Evolutionary conservation across 2,329 filamentous ascomycete genomes (phyloP).

Genomic region (Xylaria sp.): DNA sequence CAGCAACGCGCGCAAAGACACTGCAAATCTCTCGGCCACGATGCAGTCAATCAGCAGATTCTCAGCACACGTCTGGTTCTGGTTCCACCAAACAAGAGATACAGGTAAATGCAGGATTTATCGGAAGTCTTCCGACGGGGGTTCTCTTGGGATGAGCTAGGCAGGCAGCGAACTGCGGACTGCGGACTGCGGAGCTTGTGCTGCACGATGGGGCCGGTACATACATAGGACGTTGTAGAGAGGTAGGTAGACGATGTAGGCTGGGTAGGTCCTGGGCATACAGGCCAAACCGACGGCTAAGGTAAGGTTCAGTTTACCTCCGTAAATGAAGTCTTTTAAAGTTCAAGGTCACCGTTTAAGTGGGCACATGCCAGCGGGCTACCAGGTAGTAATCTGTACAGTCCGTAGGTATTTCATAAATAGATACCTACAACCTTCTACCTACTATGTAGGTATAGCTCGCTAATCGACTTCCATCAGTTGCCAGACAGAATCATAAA

Average conservation of each 20-base stretch:
- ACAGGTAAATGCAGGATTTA: slow-evolving; percentile 1
- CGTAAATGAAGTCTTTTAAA: background rate
- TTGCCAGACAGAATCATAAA: no score
- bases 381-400: no score
- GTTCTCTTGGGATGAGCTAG: slow-evolving; percentile 8
- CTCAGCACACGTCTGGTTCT: slow-evolving; percentile 16
- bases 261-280: no score
- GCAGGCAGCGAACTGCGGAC: no score
- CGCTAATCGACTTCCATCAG: no score
- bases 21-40: slow-evolving; percentile 3
- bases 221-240: no score
- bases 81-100: slow-evolving; percentile 18
- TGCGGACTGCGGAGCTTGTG: slow-evolving; percentile 13
- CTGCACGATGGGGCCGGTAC: background rate
- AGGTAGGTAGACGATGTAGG: slow-evolving; percentile 8
- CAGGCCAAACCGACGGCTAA: slow-evolving; percentile 2
- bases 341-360: background rate
- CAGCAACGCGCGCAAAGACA: slow-evolving; percentile 1
- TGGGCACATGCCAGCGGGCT: background rate
- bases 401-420: background rate
- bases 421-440: no score
- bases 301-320: background rate
- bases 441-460: no score
- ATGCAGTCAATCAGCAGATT: slow-evolving; percentile 14
- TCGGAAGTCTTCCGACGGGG: slow-evolving; percentile 16